Percentiles rank a stretch among this genome's conserved stretches.
Evolutionary conservation across 2,329 filamentous ascomycete species (phyloP).

Genomic region (Pseudocercospora fuligena): DNA sequence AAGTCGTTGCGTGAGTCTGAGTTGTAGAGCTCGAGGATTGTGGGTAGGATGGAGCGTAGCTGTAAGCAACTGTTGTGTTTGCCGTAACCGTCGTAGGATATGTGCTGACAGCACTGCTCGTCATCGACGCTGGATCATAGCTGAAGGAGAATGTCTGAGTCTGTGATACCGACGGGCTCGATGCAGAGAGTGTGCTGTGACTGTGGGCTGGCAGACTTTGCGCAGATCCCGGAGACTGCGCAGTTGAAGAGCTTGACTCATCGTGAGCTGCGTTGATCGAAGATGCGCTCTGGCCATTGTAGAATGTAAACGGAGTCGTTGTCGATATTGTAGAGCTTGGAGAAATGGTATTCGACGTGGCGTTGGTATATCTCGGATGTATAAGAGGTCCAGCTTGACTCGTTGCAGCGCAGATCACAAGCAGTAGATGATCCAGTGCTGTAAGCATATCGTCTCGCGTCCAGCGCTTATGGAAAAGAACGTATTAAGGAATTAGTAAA

Average conservation of each 20-base stretch:
- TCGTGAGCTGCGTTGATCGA: background rate
- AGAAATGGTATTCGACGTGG: constrained; percentile 9
- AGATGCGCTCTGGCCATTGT: background rate
- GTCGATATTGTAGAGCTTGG: constrained; percentile 10
- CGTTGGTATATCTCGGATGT: constrained; percentile 25
- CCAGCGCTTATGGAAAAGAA: background rate
- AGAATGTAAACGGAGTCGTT: background rate
- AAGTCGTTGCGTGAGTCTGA: background rate
- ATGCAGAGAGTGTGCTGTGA: background rate
- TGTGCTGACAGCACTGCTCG: background rate
- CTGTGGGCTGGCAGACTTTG: background rate
- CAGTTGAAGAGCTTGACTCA: background rate
- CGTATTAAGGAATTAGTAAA: constrained; percentile 22
- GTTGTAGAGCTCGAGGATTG: background rate
- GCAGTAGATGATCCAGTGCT: constrained; percentile 17
- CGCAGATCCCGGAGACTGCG: background rate
- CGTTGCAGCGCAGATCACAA: constrained; percentile 20
- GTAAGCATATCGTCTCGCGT: constrained; percentile 19
- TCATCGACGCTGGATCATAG: constrained; percentile 9
- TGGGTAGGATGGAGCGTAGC: constrained; percentile 10
- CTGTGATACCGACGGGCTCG: constrained; percentile 5
- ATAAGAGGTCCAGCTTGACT: constrained; percentile 23
- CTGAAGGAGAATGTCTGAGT: constrained; percentile 10
- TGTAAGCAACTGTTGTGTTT: constrained; percentile 1
- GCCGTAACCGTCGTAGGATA: background rate